Evolutionary conservation across 2,329 filamentous ascomycete species (phyloP), one percentile per base, ranked within the genome.

Genomic region (Pseudopithomyces chartarum): DNA sequence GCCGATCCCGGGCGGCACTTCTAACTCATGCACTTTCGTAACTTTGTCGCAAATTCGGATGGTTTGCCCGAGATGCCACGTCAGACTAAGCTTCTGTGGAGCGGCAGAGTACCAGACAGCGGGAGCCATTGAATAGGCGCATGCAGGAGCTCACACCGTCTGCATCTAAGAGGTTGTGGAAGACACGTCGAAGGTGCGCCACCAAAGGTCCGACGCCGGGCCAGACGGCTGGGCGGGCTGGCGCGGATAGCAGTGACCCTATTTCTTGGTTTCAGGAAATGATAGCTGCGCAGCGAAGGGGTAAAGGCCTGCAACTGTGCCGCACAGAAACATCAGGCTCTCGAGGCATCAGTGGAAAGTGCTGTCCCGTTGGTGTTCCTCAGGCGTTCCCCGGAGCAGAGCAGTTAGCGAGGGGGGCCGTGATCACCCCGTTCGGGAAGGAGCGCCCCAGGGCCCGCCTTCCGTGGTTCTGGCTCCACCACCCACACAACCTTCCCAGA

Each of bases 401-500:
- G 26, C 20, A 40, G 8, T 33, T 32, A 50, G 29, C 29, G 34
- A 46, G 52, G 15, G n/a, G 36, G 38, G 46, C 32, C 23, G 52
- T 38, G 34, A 36, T 26, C 34, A 34, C 43, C 26, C 26, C 17
- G 33, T 33, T 42, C 54, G 44, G 54, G 50, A 48, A 57, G 54
- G 48, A 52, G 48, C 54, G 42, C 49, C 36, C 48, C 55, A 53
- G 54, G 48, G 38, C 38, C 15, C 48, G 36, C 48, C 55, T 42
- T 43, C 60, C 55, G 42, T 49, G 52, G 46, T 49, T 49, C 42
- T 55, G 58, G 58, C 33, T 55, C 47, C 54, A 44, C 47, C 54
- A 44, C 58, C 57, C 59, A 61, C 58, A 55, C 38, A 40, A 40
- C 38, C 51, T 45, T 55, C 40, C 57, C 57, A 36, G 48, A 13